Evolutionary conservation across 345 rosid genomes (phyloP).

Genomic region (Tarenaya hassleriana): DNA sequence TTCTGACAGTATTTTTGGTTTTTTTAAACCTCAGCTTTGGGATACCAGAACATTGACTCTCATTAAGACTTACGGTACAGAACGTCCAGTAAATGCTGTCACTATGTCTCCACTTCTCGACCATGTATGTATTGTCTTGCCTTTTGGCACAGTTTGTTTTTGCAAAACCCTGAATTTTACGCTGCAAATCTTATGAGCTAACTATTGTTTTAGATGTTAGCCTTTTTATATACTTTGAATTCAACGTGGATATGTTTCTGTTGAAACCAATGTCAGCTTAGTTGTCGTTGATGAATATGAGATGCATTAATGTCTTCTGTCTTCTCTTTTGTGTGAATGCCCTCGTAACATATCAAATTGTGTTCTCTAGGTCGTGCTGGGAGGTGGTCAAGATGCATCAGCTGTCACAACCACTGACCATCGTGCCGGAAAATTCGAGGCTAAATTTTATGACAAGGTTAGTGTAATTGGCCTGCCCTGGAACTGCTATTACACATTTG

Average conservation of each 20-base stretch:
- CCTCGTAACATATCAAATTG: neutral
- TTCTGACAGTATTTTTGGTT: conserved; percentile 14
- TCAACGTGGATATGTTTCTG: neutral
- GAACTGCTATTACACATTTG: neutral
- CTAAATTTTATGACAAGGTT: conserved; percentile 70
- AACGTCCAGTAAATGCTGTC: conserved; percentile 93
- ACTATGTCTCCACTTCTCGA: conserved; percentile 90
- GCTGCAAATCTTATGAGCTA: too few species aligned
- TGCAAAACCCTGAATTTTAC: too few species aligned
- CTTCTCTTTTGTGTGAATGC: neutral
- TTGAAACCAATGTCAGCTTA: neutral
- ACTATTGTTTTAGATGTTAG: conserved; percentile 5
- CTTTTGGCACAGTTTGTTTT: neutral
- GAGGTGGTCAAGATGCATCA: conserved; percentile 99
- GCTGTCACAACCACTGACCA: conserved; percentile 95
- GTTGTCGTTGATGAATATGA: neutral
- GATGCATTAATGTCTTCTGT: neutral
- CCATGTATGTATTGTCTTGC: conserved; percentile 50
- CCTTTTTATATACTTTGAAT: neutral
- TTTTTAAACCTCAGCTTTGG: conserved; percentile 68
- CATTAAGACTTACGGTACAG: conserved; percentile 76
- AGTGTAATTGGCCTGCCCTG: conserved; percentile 11
- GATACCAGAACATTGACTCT: conserved; percentile 79
- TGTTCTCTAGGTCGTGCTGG: conserved; percentile 73
- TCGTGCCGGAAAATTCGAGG: conserved; percentile 97